Base-by-base conservation (phyloP, 805 yeast species). In the Cyberlindnera mississippiensis region DNA sequence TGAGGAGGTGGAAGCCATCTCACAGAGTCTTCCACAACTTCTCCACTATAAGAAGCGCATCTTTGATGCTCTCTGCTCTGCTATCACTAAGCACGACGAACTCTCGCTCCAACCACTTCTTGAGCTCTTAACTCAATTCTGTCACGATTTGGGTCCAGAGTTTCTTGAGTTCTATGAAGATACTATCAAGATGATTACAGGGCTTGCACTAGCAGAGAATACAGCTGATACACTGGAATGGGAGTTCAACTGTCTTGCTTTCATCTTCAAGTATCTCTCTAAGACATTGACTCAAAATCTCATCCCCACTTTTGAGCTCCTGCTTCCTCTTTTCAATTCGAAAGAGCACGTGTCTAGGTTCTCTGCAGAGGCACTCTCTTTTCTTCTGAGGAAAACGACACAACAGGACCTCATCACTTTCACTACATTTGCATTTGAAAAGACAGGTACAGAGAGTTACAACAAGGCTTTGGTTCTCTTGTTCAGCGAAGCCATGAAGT, bases 101-200 rank as follows among this genome's bases (percentile, higher is more conserved):
- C 67, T 82, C 42, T 78, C 96, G 1, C 64, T 85, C 34, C 93
- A 89, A 60, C 91, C 98, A 4, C 58, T 87, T 22, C 62, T 88
- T 38, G 99, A 93, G 56, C 64, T 85, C 9, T 60, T 89, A 18
- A 76, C 96, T 0, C 95, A 89, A 56, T 83, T 93, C 53, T 81
- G 89, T 31, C 96, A 87, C 53, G 99, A 91, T 66, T 66, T 91
- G 48, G 97, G 96, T 9, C 82, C 91, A 2, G 98, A 91, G 52
- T 93, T 90, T 56, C 73, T 88, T 68, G 76, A 75, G 8, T 88
- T 68, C 55, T 89, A 87, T 56, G 66, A 66, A 2, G 59, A 63
- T 19, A 64, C 88, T 1, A 63, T 91, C 35, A 50, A 55, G 0
- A 51, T 74, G 18, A 69, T 90, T 32, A 73, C 73, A 4, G 59